A percentile compares a stretch with the other conserved stretches of the same genome.
Conservation (phyloP, 345 rosid genomes). For the sweet orange (Citrus sinensis) region DNA sequence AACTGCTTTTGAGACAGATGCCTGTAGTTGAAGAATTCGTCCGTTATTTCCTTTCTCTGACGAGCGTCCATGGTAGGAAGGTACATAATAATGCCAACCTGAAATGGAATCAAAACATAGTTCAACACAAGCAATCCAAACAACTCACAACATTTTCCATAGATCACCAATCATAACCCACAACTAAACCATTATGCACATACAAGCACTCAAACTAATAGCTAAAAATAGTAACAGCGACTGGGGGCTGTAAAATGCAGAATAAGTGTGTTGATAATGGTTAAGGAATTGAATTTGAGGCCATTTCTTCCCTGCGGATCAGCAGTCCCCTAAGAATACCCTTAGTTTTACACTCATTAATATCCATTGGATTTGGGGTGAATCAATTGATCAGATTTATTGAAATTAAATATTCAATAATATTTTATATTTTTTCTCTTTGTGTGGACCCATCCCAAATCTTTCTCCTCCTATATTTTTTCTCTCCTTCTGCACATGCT, state of each 20-base stretch:
- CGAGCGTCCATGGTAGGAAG: constrained; percentile 92
- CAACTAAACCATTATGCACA: background rate
- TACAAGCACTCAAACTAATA: background rate
- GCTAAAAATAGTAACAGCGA: background rate
- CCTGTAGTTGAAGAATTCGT: constrained; percentile 88
- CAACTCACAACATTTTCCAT: background rate
- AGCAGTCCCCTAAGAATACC: no score
- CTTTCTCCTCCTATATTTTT: no score
- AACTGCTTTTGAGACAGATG: constrained; percentile 55
- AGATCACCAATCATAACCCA: background rate
- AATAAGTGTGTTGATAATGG: background rate
- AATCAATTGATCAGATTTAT: no score
- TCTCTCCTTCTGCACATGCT: no score
- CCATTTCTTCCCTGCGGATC: background rate
- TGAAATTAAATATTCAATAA: no score
- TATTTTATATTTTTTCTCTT: no score
- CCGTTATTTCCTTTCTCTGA: constrained; percentile 93
- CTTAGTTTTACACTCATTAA: no score
- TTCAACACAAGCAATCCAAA: background rate
- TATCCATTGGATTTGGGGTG: no score
- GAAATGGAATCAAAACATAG: constrained; percentile 8
- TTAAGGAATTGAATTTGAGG: background rate
- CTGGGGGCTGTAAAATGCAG: background rate
- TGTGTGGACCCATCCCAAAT: no score
- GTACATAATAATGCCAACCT: constrained; percentile 99